Evolutionary conservation across 2,329 filamentous ascomycete species (phyloP).

Genomic region (Lasiodiplodia citricola): DNA sequence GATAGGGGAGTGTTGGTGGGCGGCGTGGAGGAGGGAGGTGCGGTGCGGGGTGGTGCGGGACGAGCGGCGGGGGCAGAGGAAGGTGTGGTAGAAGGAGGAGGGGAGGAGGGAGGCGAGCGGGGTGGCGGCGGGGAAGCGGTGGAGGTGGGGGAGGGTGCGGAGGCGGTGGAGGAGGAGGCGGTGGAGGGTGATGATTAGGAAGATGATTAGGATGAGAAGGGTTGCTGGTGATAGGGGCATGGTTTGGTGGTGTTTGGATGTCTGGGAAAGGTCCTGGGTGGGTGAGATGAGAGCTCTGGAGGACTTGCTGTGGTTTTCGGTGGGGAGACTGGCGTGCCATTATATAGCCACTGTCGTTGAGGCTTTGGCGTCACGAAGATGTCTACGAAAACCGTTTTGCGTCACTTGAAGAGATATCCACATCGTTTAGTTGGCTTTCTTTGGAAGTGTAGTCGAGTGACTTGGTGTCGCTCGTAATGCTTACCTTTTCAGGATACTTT

Average conservation of each 20-base stretch:
- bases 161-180: not conserved
- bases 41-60: too few relatives aligned
- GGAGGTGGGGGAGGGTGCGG: not conserved
- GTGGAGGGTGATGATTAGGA: not conserved
- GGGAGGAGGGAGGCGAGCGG: constrained; percentile 53
- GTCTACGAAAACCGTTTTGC: not conserved
- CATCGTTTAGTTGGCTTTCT: not conserved
- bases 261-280: not conserved
- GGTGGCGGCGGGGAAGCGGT: constrained; percentile 41
- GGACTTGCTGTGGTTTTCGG: not conserved
- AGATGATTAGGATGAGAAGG: not conserved
- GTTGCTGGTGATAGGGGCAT: not conserved
- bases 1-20: constrained; percentile 51
- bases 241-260: too few relatives aligned
- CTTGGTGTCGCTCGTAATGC: not conserved
- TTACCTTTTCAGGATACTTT: not conserved
- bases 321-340: not conserved
- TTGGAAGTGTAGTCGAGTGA: not conserved
- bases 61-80: constrained; percentile 50
- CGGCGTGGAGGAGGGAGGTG: too few relatives aligned
- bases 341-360: not conserved
- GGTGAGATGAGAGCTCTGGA: not conserved
- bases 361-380: not conserved
- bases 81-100: constrained; percentile 37
- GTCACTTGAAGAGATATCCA: not conserved